Evolutionary conservation across 805 yeast genomes (phyloP).

Genomic region (Ogataea angusta): DNA sequence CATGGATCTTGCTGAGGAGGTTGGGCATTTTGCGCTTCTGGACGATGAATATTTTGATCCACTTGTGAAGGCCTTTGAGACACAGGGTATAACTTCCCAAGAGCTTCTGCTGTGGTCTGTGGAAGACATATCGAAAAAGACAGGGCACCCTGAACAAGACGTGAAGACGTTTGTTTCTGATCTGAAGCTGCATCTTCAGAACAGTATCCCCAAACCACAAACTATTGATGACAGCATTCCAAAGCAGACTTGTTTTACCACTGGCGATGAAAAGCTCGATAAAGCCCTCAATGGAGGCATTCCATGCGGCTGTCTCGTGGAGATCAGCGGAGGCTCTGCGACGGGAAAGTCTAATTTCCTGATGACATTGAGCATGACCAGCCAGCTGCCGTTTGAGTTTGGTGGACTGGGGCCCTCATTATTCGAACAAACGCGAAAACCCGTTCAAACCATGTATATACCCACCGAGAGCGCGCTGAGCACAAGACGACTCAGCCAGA

Average conservation of each 20-base stretch:
- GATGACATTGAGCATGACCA: slow-evolving; percentile 59
- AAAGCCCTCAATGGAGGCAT: slow-evolving; percentile 49
- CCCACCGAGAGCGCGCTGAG: slow-evolving; percentile 76
- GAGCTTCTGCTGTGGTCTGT: slow-evolving; percentile 41
- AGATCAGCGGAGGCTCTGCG: slow-evolving; percentile 80
- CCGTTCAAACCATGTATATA: slow-evolving; percentile 55
- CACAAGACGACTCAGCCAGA: slow-evolving; percentile 57
- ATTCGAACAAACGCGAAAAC: slow-evolving; percentile 13
- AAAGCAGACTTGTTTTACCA: slow-evolving; percentile 35
- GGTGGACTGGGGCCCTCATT: slow-evolving; percentile 45
- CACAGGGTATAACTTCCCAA: slow-evolving; percentile 34
- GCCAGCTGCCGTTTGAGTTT: slow-evolving; percentile 45
- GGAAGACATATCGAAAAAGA: slow-evolving; percentile 32
- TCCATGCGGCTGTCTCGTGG: slow-evolving; percentile 55
- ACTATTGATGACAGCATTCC: neutral
- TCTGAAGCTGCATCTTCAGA: slow-evolving; percentile 1
- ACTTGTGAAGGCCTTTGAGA: slow-evolving; percentile 29
- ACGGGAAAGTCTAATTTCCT: slow-evolving; percentile 83
- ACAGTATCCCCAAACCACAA: neutral
- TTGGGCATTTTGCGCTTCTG: slow-evolving; percentile 30
- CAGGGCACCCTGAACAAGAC: slow-evolving; percentile 35
- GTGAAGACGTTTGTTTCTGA: slow-evolving; percentile 18
- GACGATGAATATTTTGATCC: slow-evolving; percentile 31
- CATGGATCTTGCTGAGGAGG: slow-evolving; percentile 22
- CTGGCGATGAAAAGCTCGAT: slow-evolving; percentile 54